Evolutionary conservation across 2,329 filamentous ascomycete species (phyloP).

Genomic region (Paraphoma sp.): DNA sequence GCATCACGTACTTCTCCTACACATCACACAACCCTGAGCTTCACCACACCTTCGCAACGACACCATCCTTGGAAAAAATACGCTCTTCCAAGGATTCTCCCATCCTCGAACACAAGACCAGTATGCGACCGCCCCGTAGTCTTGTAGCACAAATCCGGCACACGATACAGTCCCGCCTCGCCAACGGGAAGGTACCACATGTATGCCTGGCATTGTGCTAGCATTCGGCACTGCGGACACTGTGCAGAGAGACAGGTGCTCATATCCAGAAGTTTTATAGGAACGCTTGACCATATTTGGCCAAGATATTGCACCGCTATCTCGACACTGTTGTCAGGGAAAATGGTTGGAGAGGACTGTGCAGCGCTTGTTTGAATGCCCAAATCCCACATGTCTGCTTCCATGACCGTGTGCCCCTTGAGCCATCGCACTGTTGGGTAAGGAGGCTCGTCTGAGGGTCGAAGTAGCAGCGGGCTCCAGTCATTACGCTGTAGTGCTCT

Average conservation of each 20-base stretch:
- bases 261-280: not conserved
- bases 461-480: constrained; percentile 8
- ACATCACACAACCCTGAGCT: too few species aligned
- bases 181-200: not conserved
- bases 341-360: not conserved
- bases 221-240: not conserved
- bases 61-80: not conserved
- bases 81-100: not conserved
- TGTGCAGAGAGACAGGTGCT: not conserved
- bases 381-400: constrained; percentile 10
- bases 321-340: not conserved
- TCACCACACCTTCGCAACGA: too few species aligned
- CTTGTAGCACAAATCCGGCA: not conserved
- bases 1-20: too few species aligned
- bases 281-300: not conserved
- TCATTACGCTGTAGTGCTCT: constrained; percentile 7
- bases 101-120: not conserved
- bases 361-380: constrained; percentile 7
- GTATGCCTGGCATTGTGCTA: not conserved
- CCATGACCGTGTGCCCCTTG: constrained; percentile 7
- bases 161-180: not conserved
- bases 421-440: constrained; percentile 6
- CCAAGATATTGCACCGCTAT: not conserved
- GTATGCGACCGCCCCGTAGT: too few species aligned
- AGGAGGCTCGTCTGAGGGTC: constrained; percentile 3